Percentiles rank a stretch among this genome's conserved stretches.
Evolutionary conservation across 2,329 filamentous ascomycete species (phyloP).

Genomic region (Pseudofabraea citricarpa): DNA sequence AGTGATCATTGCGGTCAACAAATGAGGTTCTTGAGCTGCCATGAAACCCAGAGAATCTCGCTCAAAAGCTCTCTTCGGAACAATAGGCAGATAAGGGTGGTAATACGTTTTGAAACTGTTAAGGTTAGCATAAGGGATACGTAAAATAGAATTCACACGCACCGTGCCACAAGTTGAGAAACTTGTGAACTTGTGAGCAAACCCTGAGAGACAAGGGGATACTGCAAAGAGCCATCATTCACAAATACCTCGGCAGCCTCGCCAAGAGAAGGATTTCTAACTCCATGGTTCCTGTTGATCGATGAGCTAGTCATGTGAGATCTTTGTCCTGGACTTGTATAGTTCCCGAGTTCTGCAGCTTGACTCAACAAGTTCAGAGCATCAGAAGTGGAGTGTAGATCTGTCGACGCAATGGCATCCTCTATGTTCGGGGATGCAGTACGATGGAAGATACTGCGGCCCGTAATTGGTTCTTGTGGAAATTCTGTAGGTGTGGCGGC

Average conservation of each 20-base stretch:
- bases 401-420: conserved; percentile 35
- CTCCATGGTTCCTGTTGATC: conserved; percentile 2
- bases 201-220: conserved; percentile 10
- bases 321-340: conserved; percentile 10
- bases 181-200: conserved; percentile 10
- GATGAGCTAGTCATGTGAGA: conserved; percentile 9
- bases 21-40: conserved; percentile 55
- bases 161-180: conserved; percentile 8
- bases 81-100: conserved; percentile 64
- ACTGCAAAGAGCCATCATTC: conserved; percentile 5
- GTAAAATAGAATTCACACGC: conserved; percentile 18
- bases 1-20: conserved; percentile 63
- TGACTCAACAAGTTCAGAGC: conserved; percentile 36
- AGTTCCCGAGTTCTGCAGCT: conserved; percentile 33
- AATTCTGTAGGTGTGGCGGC: not conserved
- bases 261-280: not conserved
- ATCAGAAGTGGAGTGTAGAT: conserved; percentile 37
- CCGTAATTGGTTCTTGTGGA: conserved; percentile 11
- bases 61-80: conserved; percentile 56
- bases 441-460: not conserved
- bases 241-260: not conserved
- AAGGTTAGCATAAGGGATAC: conserved; percentile 43
- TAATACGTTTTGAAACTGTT: conserved; percentile 58
- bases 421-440: conserved; percentile 24
- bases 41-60: conserved; percentile 47